Conservation (phyloP, 352 stramenopile genomes). For the Globisporangium cylindrosporum region DNA sequence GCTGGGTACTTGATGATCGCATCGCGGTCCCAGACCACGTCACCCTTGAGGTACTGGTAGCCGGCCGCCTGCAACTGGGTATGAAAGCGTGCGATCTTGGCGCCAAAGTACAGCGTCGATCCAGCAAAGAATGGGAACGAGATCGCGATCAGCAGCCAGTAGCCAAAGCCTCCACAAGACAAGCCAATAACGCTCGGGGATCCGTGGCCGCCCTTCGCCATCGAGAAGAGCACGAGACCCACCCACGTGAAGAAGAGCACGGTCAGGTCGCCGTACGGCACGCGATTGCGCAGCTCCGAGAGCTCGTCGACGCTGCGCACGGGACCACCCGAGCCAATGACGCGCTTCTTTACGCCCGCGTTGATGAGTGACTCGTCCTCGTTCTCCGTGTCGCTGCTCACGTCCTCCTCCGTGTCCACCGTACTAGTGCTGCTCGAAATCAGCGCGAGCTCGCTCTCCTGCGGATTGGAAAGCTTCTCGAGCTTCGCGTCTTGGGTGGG, state of each 20-base stretch:
- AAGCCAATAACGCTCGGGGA: slow-evolving; percentile 71
- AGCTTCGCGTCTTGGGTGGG: slow-evolving; percentile 23
- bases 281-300: slow-evolving; percentile 39
- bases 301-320: slow-evolving; percentile 48
- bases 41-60: slow-evolving; percentile 94
- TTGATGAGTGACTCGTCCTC: slow-evolving; percentile 62
- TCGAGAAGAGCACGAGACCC: slow-evolving; percentile 70
- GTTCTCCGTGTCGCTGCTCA: slow-evolving; percentile 31
- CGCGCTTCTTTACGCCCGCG: slow-evolving; percentile 37
- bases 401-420: slow-evolving; percentile 23
- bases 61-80: slow-evolving; percentile 54
- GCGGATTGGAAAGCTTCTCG: slow-evolving; percentile 33
- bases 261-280: slow-evolving; percentile 57
- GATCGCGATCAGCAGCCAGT: slow-evolving; percentile 59
- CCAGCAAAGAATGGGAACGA: slow-evolving; percentile 72
- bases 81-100: slow-evolving; percentile 65
- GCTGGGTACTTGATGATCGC: slow-evolving; percentile 85
- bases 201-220: slow-evolving; percentile 77
- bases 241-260: slow-evolving; percentile 81
- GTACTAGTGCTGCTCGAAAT: slow-evolving; percentile 21
- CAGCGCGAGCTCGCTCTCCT: slow-evolving; percentile 31
- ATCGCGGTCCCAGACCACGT: slow-evolving; percentile 93
- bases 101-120: slow-evolving; percentile 74
- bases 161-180: slow-evolving; percentile 56
- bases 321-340: slow-evolving; percentile 18